These are phyloP conservation scores for Microbotryum saponariae DNA, from an alignment of 1,284 basidiomycete species.

Conservation along the genomic window DNA sequence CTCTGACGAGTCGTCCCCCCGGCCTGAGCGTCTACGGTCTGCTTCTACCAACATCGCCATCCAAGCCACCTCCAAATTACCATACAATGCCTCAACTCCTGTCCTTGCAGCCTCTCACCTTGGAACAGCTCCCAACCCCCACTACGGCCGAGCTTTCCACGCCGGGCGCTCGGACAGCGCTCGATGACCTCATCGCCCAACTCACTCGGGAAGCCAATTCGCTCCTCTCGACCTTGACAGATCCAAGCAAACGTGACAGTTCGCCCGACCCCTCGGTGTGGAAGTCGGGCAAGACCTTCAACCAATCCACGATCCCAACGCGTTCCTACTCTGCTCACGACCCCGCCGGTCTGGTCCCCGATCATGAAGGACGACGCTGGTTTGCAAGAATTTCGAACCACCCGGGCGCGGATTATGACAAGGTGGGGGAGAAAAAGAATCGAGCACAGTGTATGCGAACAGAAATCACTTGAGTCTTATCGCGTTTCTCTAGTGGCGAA, in stretches of 20 bases:
- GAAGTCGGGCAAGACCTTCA: neutral
- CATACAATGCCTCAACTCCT: neutral
- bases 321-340: neutral
- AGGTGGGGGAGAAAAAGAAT: neutral
- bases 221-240: neutral
- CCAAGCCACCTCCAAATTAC: too few species aligned
- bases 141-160: neutral
- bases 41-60: too few species aligned
- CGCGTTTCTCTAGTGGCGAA: too few species aligned
- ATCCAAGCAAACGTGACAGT: neutral
- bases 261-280: neutral
- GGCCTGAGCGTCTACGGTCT: too few species aligned
- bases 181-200: neutral
- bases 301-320: neutral
- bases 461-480: too few species aligned
- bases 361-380: constrained; percentile 9
- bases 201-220: neutral
- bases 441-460: too few species aligned
- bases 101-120: neutral
- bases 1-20: too few species aligned
- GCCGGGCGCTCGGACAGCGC: neutral
- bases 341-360: neutral
- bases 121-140: neutral
- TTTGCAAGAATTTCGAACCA: constrained; percentile 9
- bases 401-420: constrained; percentile 4